Evolutionary conservation across 208 protist genomes (phyloP).

Genomic region (Histomonas meleagridis): DNA sequence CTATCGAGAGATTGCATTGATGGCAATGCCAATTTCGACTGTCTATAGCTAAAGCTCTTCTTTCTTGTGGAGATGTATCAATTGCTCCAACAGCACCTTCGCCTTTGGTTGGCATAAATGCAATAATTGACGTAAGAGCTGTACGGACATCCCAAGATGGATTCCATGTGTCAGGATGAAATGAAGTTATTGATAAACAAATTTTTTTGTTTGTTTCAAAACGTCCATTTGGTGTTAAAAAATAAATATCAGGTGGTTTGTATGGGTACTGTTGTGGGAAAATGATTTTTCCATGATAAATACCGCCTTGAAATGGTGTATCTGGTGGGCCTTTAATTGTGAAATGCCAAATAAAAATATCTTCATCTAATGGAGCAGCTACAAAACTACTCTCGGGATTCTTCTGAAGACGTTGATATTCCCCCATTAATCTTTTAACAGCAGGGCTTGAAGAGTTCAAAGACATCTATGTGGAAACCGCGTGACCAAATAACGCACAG

Average conservation of each 20-base stretch:
- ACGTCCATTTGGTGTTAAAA: conserved; percentile 63
- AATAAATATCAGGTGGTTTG: conserved; percentile 70
- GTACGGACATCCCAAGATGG: conserved; percentile 51
- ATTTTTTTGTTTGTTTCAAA: conserved; percentile 65
- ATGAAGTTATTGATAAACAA: conserved; percentile 62
- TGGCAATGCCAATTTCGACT: conserved; percentile 2
- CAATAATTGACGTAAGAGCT: conserved; percentile 60
- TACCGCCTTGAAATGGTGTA: conserved; percentile 72
- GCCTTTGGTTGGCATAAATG: conserved; percentile 60
- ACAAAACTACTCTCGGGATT: conserved; percentile 43
- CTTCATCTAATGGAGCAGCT: conserved; percentile 64
- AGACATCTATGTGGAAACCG: too few species aligned
- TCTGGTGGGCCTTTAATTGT: conserved; percentile 73
- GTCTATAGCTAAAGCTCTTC: conserved; percentile 36
- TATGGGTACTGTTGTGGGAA: conserved; percentile 79
- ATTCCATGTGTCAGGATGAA: conserved; percentile 29
- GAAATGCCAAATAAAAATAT: conserved; percentile 95
- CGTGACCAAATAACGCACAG: too few species aligned
- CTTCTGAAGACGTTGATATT: not conserved
- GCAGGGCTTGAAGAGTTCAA: too few species aligned
- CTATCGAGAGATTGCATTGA: not conserved
- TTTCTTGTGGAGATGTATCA: conserved; percentile 50
- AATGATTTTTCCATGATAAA: conserved; percentile 80
- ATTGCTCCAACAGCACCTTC: conserved; percentile 61
- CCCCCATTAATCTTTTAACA: not conserved